Conservation (phyloP, 73 alveolate species). For the Paramecium sexaurelia region DNA sequence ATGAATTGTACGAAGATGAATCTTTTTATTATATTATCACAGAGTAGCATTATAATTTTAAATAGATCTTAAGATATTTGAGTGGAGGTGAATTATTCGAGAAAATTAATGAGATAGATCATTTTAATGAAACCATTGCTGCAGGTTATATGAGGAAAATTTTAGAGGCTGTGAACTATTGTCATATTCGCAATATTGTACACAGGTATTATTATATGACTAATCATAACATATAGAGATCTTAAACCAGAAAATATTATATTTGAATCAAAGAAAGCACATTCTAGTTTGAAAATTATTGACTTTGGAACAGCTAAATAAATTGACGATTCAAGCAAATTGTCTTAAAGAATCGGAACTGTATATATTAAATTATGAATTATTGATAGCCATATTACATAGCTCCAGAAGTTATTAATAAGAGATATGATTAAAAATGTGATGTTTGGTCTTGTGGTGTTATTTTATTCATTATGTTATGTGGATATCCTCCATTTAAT, state of each 20-base stretch:
- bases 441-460: constrained; percentile 90
- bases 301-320: constrained; percentile 68
- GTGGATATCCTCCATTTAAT: constrained; percentile 82
- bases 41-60: neutral
- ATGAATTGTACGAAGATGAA: constrained; percentile 65
- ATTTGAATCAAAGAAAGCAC: constrained; percentile 3
- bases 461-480: constrained; percentile 75
- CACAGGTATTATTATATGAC: neutral
- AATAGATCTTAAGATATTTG: constrained; percentile 35
- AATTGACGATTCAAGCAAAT: neutral
- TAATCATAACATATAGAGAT: constrained; percentile 18
- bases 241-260: constrained; percentile 67
- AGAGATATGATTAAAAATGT: constrained; percentile 79
- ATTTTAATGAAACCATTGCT: constrained; percentile 37
- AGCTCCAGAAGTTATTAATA: constrained; percentile 80
- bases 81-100: constrained; percentile 73
- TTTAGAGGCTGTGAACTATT: constrained; percentile 39
- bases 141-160: constrained; percentile 62
- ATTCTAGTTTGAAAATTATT: constrained; percentile 54
- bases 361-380: neutral
- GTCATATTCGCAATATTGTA: constrained; percentile 59
- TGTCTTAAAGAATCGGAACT: constrained; percentile 50
- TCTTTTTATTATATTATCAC: constrained; percentile 58
- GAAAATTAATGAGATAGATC: constrained; percentile 59
- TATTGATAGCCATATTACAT: constrained; percentile 47